Base-by-base conservation (phyloP, 352 stramenopile genomes). In the Pythium sp. region DNA sequence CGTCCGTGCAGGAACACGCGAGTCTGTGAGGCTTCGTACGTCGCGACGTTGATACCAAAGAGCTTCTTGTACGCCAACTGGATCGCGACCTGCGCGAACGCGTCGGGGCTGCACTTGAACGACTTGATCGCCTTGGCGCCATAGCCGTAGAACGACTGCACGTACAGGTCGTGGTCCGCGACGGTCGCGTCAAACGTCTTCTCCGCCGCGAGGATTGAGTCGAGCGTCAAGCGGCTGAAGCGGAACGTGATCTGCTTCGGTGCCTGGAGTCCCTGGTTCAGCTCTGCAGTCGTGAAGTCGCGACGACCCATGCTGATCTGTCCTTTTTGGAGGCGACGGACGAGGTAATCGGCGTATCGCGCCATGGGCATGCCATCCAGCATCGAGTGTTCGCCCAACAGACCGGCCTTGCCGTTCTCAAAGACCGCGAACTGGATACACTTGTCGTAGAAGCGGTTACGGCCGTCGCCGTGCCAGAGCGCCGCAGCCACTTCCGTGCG, bases 391-490 rank as follows among this genome's bases (percentile, higher is more conserved):
- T 99, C 96, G 28, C 90, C 94, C 5, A 97, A 67, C 38, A 98
- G 75, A 38, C 96, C 97, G 62, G 92, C 94, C 77, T 98, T 98
- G 58, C 94, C 96, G 79, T 99, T 99, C 51, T 91, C 82, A 65
- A 97, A 98, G 51, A 98, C 92, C 30, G 98, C 82, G n/a, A 99
- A 65, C 79, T 99, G 94, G 67, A 99, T 88, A 58, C 91, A 97
- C 81, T 99, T 99, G 79, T 99, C 97, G 71, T 97, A 99, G 78
- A 96, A 99, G 55, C 96, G 93, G 84, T 99, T 99, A 70, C 86
- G 79, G 56, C 94, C 94, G 65, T 91, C 89, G 72, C 89, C 87
- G 64, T 94, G 86, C 80, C 89, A 95, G 14, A 95, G 69, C 18
- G 70, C 86, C 24, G 75, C 74, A 3, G 84, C 81, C n/a, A 91